Percentiles rank a stretch among this genome's conserved stretches.
Evolutionary conservation across 2,329 filamentous ascomycete genomes (phyloP).

Genomic region (Penicillium sp.): DNA sequence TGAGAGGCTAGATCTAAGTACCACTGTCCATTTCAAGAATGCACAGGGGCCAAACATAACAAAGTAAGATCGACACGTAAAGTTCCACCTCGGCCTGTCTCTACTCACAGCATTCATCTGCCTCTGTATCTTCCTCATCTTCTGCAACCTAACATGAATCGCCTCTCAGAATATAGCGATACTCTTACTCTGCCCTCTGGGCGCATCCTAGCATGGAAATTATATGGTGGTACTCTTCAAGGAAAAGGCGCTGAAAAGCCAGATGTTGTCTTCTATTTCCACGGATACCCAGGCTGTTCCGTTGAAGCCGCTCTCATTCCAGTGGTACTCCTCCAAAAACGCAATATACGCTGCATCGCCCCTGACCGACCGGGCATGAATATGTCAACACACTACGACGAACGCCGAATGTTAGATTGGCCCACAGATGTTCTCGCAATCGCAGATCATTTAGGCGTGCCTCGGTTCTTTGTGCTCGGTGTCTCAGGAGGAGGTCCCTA

Average conservation of each 20-base stretch:
- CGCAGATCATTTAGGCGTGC: slow-evolving; percentile 3
- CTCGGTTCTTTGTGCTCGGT: slow-evolving; percentile 6
- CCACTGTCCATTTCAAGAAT: background rate
- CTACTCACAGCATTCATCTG: background rate
- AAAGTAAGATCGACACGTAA: background rate
- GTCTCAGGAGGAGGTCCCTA: slow-evolving; percentile 8
- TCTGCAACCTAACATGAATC: background rate
- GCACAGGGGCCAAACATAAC: background rate
- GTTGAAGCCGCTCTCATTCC: background rate
- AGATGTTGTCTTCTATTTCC: slow-evolving; percentile 6
- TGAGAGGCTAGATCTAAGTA: no score
- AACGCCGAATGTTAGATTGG: slow-evolving; percentile 10
- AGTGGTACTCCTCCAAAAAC: background rate
- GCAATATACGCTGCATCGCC: background rate
- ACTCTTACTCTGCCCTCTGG: slow-evolving; percentile 4
- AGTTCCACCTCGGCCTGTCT: background rate
- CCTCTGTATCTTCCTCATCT: background rate
- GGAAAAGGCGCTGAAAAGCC: background rate
- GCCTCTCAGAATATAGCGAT: background rate
- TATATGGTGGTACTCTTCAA: background rate
- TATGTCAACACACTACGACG: slow-evolving; percentile 1
- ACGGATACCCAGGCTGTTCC: slow-evolving; percentile 5
- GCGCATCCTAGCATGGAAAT: slow-evolving; percentile 4
- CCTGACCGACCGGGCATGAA: slow-evolving; percentile 1
- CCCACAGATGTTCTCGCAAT: slow-evolving; percentile 8